Evolutionary conservation across 345 rosid species (phyloP), one percentile per base, ranked within the genome.

Genomic region (Arabidopsis arenosa): DNA sequence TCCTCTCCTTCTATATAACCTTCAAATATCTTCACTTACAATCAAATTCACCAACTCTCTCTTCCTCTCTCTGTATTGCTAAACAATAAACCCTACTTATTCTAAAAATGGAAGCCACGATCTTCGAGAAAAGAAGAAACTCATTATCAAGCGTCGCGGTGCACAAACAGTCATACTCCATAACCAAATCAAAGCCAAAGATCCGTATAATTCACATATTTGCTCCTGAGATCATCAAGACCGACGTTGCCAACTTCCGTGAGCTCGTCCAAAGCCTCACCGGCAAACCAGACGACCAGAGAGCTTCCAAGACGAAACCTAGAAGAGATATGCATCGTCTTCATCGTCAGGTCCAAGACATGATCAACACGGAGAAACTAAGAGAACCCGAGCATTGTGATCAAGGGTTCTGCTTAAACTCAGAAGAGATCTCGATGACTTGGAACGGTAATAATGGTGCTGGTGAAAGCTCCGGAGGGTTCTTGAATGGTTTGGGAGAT

Each of bases 141-240:
- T 65, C 79, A 10, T 41, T 87, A 49, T 53, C 94, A 47, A 26
- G 81, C 56, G 69, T 87, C 8, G 28, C 84, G 70, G 54, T 88
- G 70, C 85, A 81, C 77, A 85, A 72, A 62, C 71, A 79, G 14
- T 93, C 97, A 15, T 81, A 72, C 3, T 56, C 79, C 12, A 83
- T 87, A 37, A 77, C 90, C 47, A 91, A 93, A 82, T 33, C 83
- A 15, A 89, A 91, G 88, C 97, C 97, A 1, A 88, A 87, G 83
- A 84, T 92, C 9, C 85, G 97, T 23, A 89, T 95, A 32, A 86
- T 92, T 70, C 97, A 95, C 86, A 85, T 92, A 76, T 87, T 86
- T 79, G 96, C 95, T 33, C 98, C 98, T 11, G 97, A 92, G 84
- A 90, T 95, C 83, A 95, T 92, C 89, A 87, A 90, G 77, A 92